phyloP scores from a whole-genome alignment of 768 basidiomycete genomes.

The Mycena filopes region DNA sequence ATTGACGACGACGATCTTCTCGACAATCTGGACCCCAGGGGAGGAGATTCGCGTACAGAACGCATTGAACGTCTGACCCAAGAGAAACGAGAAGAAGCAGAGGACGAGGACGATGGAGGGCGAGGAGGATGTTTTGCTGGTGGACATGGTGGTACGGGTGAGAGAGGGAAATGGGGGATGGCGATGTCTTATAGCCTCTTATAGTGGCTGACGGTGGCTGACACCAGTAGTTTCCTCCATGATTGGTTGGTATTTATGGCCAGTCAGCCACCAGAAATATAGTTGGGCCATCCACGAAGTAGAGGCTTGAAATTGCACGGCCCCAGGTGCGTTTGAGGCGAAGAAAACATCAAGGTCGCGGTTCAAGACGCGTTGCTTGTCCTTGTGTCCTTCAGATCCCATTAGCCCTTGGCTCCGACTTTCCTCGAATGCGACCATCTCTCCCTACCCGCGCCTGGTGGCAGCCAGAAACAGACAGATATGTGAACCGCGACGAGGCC shows the following conservation, averaged over 20 bases:
- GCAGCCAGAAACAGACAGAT: constrained; percentile 36
- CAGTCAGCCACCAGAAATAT: background rate
- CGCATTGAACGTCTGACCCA: background rate
- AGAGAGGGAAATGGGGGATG: background rate
- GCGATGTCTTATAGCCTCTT: background rate
- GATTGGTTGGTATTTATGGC: too few species aligned
- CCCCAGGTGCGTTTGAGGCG: background rate
- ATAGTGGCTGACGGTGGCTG: background rate
- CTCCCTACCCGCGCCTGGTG: constrained; percentile 34
- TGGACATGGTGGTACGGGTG: background rate
- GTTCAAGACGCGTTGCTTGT: background rate
- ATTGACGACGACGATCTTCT: background rate
- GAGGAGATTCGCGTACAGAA: background rate
- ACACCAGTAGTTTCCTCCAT: too few species aligned
- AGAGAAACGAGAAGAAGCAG: background rate
- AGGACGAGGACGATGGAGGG: background rate
- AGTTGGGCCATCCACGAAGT: too few species aligned
- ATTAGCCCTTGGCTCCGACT: background rate
- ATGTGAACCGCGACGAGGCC: constrained; percentile 27
- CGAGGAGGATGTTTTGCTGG: background rate
- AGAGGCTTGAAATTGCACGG: background rate
- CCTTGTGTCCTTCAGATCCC: background rate
- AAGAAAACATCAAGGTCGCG: background rate
- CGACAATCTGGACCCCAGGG: background rate
- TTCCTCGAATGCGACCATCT: constrained; percentile 26